Base-by-base conservation (phyloP, 805 yeast species). In the Cyberlindnera mrakii region DNA sequence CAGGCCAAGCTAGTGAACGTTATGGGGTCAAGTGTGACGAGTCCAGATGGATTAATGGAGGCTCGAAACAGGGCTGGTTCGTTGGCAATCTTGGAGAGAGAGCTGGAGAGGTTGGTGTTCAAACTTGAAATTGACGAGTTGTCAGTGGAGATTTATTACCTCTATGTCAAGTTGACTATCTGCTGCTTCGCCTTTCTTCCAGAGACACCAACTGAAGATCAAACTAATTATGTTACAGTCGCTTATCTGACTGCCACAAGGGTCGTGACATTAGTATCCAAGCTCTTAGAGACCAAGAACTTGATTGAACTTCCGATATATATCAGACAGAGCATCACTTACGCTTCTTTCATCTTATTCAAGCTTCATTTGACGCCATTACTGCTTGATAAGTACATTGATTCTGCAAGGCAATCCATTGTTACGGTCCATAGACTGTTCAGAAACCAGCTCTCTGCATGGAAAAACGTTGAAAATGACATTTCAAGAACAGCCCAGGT, bases 401-500 rank as follows among this genome's bases (percentile, higher is more conserved):
- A 88, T 55, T 83, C 95, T 27, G 90, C 96, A 1, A 74, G 97
- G 51, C 96, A 90, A 62, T 85, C 95, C 4, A 85, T 90, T 54
- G 96, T 90, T 13, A 90, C 96, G 0, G 95, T 88, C 3, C 96
- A 90, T 62, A 71, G 96, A 58, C 66, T 89, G 36, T 86, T 79
- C 60, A 73, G 96, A 63, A 90, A 90, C 58, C 89, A 91, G 63
- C 69, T 88, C 32, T 82, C 93, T 4, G 90, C 95, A 6, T 90
- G 97, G 97, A 82, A 85, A 50, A 62, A 62, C 39, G 85, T 89
- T 33, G 87, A 87, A 47, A 89, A 87, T 64, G 97, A 90, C 63
- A 84, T 90, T 29, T 82, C 95, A 2, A 73, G 97, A 60, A 85
- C 95, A 0, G 96, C 97, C 2, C 87, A 86, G 49, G 91, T 89